A percentile compares a stretch with the other conserved stretches of the same genome.
Conservation (phyloP, 148 eudicot genomes). For the Cornus suecica region DNA sequence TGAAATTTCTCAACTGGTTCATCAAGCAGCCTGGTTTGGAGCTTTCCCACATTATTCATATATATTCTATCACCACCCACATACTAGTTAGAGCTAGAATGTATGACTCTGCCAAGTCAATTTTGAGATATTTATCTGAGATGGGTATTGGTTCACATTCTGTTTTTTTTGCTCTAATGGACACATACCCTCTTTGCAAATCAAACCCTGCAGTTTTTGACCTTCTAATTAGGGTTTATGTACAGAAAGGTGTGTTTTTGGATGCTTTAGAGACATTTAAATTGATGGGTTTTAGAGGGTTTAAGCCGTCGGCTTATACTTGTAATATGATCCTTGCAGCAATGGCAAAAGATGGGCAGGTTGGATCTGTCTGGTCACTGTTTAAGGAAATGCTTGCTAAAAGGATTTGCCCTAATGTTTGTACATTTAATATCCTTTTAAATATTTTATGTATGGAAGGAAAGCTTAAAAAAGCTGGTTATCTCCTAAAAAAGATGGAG, state of each 20-base stretch:
- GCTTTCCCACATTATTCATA: slow-evolving; percentile 45
- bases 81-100: slow-evolving; percentile 71
- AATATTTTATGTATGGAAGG: slow-evolving; percentile 61
- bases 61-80: slow-evolving; percentile 70
- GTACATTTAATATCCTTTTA: slow-evolving; percentile 70
- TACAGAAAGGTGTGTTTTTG: slow-evolving; percentile 36
- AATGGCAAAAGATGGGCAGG: slow-evolving; percentile 25
- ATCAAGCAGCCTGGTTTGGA: slow-evolving; percentile 66
- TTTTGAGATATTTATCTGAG: slow-evolving; percentile 38
- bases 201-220: slow-evolving; percentile 88
- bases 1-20: slow-evolving; percentile 74
- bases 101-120: slow-evolving; percentile 58
- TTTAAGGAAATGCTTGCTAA: slow-evolving; percentile 60
- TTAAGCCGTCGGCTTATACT: slow-evolving; percentile 66
- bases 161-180: slow-evolving; percentile 61
- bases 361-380: slow-evolving; percentile 54
- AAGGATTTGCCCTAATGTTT: slow-evolving; percentile 59
- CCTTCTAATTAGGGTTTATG: slow-evolving; percentile 60
- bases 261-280: slow-evolving; percentile 55
- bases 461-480: slow-evolving; percentile 59
- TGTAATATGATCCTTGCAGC: slow-evolving; percentile 70
- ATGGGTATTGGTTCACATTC: slow-evolving; percentile 41
- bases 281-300: slow-evolving; percentile 57
- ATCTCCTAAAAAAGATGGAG: slow-evolving; percentile 77
- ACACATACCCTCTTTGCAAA: slow-evolving; percentile 70